Evolutionary conservation across 2,329 filamentous ascomycete genomes (phyloP).

Genomic region (Cercospora canescens): DNA sequence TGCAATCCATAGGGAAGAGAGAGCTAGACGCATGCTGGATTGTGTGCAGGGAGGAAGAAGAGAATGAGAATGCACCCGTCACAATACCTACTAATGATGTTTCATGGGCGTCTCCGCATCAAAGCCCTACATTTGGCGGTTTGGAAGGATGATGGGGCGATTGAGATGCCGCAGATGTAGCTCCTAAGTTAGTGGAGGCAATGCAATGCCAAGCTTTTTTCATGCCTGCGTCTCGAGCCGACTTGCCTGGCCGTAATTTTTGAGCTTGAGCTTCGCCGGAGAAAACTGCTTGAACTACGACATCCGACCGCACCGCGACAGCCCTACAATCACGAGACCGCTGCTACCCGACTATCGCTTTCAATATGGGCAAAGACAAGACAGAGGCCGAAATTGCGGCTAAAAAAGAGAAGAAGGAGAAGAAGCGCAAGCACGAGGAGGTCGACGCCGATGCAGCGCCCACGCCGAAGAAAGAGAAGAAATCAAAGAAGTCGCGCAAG

Average conservation of each 20-base stretch:
- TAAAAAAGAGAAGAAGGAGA: conserved; percentile 40
- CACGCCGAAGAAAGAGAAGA: conserved; percentile 54
- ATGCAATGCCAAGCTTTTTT: background rate
- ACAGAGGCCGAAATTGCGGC: conserved; percentile 36
- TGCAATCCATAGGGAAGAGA: background rate
- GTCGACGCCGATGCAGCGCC: conserved; percentile 17
- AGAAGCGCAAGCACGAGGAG: conserved; percentile 37
- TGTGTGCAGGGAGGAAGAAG: background rate
- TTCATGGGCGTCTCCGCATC: conserved; percentile 1
- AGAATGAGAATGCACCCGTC: background rate
- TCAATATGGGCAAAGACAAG: conserved; percentile 41
- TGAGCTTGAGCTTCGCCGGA: background rate
- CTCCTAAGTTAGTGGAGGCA: background rate
- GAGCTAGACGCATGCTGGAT: background rate
- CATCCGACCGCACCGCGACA: background rate
- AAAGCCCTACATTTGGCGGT: background rate
- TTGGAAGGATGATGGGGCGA: background rate
- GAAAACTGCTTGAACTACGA: background rate
- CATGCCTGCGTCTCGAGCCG: background rate
- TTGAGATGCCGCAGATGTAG: background rate
- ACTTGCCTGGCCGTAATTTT: conserved; percentile 1
- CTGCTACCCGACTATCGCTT: background rate
- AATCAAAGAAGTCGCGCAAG: conserved; percentile 55
- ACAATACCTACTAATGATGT: background rate
- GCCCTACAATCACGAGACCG: background rate